Percentiles rank a stretch among this genome's conserved stretches.
Evolutionary conservation across 805 yeast genomes (phyloP).

Genomic region (Saccharomycopsis malanga): DNA sequence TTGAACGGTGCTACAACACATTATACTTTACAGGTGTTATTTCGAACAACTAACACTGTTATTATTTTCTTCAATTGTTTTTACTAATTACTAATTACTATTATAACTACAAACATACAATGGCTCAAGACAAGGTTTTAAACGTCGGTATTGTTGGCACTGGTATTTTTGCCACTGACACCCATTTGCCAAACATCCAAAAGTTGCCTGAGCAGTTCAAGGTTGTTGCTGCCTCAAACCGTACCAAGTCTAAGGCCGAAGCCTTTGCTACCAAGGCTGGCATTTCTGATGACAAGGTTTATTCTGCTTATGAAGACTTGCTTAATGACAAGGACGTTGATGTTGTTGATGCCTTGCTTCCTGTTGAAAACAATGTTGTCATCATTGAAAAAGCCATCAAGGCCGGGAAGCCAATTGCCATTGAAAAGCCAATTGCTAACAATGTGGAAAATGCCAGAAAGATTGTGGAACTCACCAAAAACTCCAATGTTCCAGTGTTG

Average conservation of each 20-base stretch:
- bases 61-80: too few relatives aligned
- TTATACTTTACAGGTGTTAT: too few relatives aligned
- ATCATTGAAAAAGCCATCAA: conserved; percentile 64
- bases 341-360: conserved; percentile 77
- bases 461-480: conserved; percentile 59
- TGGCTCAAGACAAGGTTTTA: conserved; percentile 24
- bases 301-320: conserved; percentile 55
- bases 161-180: conserved; percentile 81
- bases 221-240: conserved; percentile 69
- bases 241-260: conserved; percentile 80
- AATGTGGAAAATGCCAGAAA: conserved; percentile 71
- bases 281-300: conserved; percentile 44
- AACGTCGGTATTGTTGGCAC: conserved; percentile 72
- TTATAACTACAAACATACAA: too few relatives aligned
- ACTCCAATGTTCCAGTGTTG: conserved; percentile 60
- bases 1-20: too few relatives aligned
- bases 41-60: too few relatives aligned
- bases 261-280: conserved; percentile 62
- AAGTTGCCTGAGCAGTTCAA: conserved; percentile 43
- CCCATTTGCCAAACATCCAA: conserved; percentile 70
- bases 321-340: conserved; percentile 63
- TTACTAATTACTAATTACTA: too few relatives aligned
- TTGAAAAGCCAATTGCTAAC: conserved; percentile 94
- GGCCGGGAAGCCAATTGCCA: conserved; percentile 66
- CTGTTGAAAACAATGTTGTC: conserved; percentile 73